A percentile compares a stretch with the other conserved stretches of the same genome.
phyloP scores from a whole-genome alignment of 176 grass and related monocot species.

The Paspalum vaginatum region DNA sequence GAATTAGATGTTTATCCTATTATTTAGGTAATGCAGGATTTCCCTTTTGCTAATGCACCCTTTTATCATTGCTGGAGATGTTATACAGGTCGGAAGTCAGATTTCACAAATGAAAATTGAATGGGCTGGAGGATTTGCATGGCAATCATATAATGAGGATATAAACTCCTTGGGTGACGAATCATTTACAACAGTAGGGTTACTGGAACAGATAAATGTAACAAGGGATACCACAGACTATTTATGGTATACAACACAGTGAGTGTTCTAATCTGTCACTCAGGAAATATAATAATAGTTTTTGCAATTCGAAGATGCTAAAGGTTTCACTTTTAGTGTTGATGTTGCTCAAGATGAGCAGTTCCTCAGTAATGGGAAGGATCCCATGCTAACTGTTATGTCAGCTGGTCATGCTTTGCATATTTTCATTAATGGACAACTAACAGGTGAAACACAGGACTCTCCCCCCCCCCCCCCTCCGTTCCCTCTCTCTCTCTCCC shows the following conservation, averaged over 20 bases:
- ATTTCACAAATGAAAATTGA: slow-evolving; percentile 89
- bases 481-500: not conserved
- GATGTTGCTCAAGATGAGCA: slow-evolving; percentile 68
- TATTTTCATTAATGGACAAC: slow-evolving; percentile 82
- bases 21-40: slow-evolving; percentile 22
- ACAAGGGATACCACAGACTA: slow-evolving; percentile 97
- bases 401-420: slow-evolving; percentile 95
- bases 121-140: slow-evolving; percentile 74
- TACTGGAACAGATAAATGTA: slow-evolving; percentile 94
- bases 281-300: slow-evolving; percentile 11
- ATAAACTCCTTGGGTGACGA: slow-evolving; percentile 68
- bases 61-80: not conserved
- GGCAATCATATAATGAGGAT: slow-evolving; percentile 85
- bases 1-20: slow-evolving; percentile 3
- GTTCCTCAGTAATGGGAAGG: slow-evolving; percentile 63
- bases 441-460: slow-evolving; percentile 52
- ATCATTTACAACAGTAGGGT: slow-evolving; percentile 68
- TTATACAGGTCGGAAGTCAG: slow-evolving; percentile 78
- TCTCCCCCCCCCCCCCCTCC: not conserved
- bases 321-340: slow-evolving; percentile 56
- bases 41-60: not conserved
- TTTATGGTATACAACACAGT: slow-evolving; percentile 96
- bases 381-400: slow-evolving; percentile 78
- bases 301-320: slow-evolving; percentile 21
- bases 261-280: slow-evolving; percentile 42